Evolutionary conservation across 345 rosid species (phyloP).

Genomic region (Physaria fendleri): DNA sequence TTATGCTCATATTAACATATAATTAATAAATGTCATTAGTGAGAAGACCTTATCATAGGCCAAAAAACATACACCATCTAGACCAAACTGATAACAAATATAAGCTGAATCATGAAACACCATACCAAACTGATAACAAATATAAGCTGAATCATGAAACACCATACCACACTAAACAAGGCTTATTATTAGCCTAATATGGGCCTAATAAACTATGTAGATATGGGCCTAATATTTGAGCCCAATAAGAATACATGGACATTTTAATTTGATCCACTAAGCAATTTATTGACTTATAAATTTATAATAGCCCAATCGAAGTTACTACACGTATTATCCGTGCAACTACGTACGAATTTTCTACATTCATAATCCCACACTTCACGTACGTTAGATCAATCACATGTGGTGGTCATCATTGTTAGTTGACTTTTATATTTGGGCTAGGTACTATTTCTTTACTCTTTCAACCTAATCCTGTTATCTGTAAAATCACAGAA

Average conservation of each 20-base stretch:
- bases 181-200: too few relatives aligned
- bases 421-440: constrained; percentile 2
- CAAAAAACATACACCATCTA: background rate
- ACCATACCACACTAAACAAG: background rate
- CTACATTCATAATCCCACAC: background rate
- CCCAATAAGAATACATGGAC: background rate
- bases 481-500: background rate
- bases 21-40: background rate
- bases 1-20: background rate
- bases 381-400: background rate
- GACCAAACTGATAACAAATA: background rate
- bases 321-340: background rate
- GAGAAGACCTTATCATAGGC: background rate
- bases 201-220: background rate
- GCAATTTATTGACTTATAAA: background rate
- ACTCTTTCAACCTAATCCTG: background rate
- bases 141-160: background rate
- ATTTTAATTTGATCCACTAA: background rate
- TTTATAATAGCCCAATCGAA: background rate
- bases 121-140: background rate
- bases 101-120: background rate
- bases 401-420: constrained; percentile 10
- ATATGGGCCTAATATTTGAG: background rate
- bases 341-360: background rate
- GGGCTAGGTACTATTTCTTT: background rate